These are phyloP conservation scores for Metschnikowia lunata DNA, from an alignment of 805 yeast species.

Conservation along the genomic window DNA sequence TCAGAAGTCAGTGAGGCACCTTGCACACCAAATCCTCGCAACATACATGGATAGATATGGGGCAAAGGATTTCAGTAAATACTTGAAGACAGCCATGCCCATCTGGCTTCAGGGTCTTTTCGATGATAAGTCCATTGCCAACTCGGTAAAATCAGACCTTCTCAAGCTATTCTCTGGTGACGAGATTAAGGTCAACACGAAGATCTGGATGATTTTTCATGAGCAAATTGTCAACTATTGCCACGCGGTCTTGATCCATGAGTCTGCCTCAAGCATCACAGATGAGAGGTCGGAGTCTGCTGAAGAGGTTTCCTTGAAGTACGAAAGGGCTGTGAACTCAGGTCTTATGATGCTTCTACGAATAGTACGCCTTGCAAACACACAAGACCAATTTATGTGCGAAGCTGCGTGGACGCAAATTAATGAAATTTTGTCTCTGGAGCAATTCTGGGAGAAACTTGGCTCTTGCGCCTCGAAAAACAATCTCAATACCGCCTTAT, in stretches of 20 bases:
- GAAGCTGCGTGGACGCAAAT: slow-evolving; percentile 15
- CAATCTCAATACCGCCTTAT: slow-evolving; percentile 28
- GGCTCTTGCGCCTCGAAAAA: slow-evolving; percentile 21
- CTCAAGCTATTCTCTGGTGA: slow-evolving; percentile 53
- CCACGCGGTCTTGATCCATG: slow-evolving; percentile 48
- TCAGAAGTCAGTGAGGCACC: slow-evolving; percentile 57
- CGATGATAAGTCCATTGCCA: slow-evolving; percentile 67
- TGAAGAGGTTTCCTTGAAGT: slow-evolving; percentile 65
- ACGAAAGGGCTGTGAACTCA: slow-evolving; percentile 50
- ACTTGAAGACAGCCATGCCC: slow-evolving; percentile 68
- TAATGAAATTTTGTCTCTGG: slow-evolving; percentile 23
- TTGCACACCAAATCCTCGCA: slow-evolving; percentile 64
- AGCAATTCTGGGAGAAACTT: slow-evolving; percentile 33
- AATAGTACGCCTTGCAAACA: slow-evolving; percentile 20
- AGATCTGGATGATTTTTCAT: slow-evolving; percentile 58
- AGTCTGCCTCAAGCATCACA: slow-evolving; percentile 59
- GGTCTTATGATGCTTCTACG: slow-evolving; percentile 46
- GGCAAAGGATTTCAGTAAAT: slow-evolving; percentile 54
- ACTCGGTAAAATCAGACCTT: slow-evolving; percentile 45
- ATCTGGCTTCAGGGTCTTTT: slow-evolving; percentile 66
- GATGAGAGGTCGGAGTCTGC: slow-evolving; percentile 68
- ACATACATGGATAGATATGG: slow-evolving; percentile 42
- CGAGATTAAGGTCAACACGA: slow-evolving; percentile 42
- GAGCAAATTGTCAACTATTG: slow-evolving; percentile 53
- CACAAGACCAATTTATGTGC: slow-evolving; percentile 10